Percentiles rank a stretch among this genome's conserved stretches.
phyloP scores from a whole-genome alignment of 768 basidiomycete species.

The Mrakia blollopis region DNA sequence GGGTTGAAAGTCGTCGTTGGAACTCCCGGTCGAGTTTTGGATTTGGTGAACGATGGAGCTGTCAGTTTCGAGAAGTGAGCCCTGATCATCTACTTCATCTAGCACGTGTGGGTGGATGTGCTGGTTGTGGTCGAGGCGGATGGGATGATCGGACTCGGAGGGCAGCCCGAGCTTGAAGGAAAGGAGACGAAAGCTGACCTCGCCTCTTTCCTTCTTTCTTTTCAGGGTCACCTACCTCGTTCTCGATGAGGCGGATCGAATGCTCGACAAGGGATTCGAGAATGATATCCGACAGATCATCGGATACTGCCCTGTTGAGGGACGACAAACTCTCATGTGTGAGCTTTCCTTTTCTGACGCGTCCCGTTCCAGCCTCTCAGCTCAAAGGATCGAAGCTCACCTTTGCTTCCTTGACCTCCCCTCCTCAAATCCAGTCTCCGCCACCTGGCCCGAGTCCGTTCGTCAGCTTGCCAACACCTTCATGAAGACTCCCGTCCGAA shows the following conservation, averaged over 20 bases:
- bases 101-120: not conserved
- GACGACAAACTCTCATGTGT: conserved; percentile 47
- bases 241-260: conserved; percentile 94
- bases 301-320: conserved; percentile 48
- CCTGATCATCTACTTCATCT: not conserved
- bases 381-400: not conserved
- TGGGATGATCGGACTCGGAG: not conserved
- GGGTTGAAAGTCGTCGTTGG: conserved; percentile 73
- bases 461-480: conserved; percentile 82
- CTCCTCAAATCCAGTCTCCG: conserved; percentile 71
- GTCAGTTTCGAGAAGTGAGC: conserved; percentile 45
- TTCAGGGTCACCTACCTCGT: conserved; percentile 80
- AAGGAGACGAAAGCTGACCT: not conserved
- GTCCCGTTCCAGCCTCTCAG: not conserved
- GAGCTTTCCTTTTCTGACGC: conserved; percentile 38
- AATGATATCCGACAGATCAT: conserved; percentile 94
- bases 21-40: conserved; percentile 88
- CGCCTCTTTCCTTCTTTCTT: not conserved
- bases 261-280: conserved; percentile 98
- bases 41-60: conserved; percentile 79
- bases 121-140: no score
- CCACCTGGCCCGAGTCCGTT: conserved; percentile 96
- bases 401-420: not conserved
- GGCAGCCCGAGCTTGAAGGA: not conserved
- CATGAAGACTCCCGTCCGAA: conserved; percentile 72